Evolutionary conservation across 441 rosid genomes (phyloP), one percentile per base, ranked within the genome.

Genomic region (Populus hybrid): DNA sequence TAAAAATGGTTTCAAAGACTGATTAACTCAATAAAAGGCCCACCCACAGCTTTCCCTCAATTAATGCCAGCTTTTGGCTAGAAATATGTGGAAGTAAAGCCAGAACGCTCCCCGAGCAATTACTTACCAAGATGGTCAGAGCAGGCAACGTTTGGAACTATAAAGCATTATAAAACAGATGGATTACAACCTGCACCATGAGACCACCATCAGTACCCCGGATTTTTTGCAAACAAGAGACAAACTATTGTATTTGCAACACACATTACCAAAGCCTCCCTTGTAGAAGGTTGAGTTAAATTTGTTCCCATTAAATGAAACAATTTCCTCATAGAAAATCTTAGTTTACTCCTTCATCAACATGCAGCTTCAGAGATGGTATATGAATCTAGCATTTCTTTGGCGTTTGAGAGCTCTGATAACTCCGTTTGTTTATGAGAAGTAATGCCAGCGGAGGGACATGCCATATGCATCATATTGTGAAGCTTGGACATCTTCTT

Each of bases 401-500:
- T 61, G 64, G 74, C 61, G 77, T 73, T 76, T 20, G 76, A 72
- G 69, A 77, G 70, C 69, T 65, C 81, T 53, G 61, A 23, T 61
- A 70, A 73, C 75, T 78, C 80, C 74, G 28, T 75, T 70, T 78
- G 75, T 69, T 78, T 45, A 77, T 72, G 76, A 26, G 74, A 71
- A 64, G 45, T 28, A 59, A 67, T 53, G 45, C 64, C 74, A 18
- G 77, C 72, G 35, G 79, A 77, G 14, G 74, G 76, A 71, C 61
- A 59, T 10, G 68, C 26, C 38, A 78, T 50, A 75, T 78, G 77
- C 76, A 71, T 78, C 75, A 64, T 70, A 50, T 74, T 26, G 10
- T 82, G 86, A 82, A 83, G 78, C 72, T 71, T 29, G 28, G 85
- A 71, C 28, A 79, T 84, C 53, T 78, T 77, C 72, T 38, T 74